Conservation (phyloP, 225 moss, liverwort and hornwort genomes). For the Bryum argenteum region DNA sequence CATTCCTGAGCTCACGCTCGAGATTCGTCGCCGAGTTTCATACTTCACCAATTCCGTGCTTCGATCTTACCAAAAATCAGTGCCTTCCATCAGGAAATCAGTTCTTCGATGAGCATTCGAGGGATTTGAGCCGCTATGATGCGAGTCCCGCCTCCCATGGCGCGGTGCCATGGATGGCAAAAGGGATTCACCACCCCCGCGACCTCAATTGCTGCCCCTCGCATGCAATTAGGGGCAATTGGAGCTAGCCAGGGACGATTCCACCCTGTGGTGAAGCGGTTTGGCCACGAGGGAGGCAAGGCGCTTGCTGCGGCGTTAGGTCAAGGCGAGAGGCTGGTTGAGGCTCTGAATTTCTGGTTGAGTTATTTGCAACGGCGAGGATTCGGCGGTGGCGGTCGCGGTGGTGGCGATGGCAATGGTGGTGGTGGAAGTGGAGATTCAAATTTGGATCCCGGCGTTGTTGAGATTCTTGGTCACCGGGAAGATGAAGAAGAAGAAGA, state of each 20-base stretch:
- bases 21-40: neutral
- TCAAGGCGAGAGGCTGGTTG: slow-evolving; percentile 47
- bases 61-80: neutral
- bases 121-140: slow-evolving; percentile 20
- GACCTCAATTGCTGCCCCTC: slow-evolving; percentile 3
- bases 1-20: neutral
- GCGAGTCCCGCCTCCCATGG: slow-evolving; percentile 17
- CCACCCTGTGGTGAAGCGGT: neutral
- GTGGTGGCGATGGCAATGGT: slow-evolving; percentile 5
- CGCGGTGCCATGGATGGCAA: neutral
- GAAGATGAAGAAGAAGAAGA: slow-evolving; percentile 17
- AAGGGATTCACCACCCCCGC: neutral
- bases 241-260: neutral
- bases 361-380: slow-evolving; percentile 13
- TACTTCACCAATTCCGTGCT: neutral
- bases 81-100: neutral
- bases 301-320: slow-evolving; percentile 28
- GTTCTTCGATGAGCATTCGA: slow-evolving; percentile 7
- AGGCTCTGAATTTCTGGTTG: slow-evolving; percentile 34
- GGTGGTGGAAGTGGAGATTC: slow-evolving; percentile 25
- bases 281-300: slow-evolving; percentile 6
- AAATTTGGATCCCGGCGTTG: slow-evolving; percentile 14
- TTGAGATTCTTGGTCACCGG: slow-evolving; percentile 1
- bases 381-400: slow-evolving; percentile 19
- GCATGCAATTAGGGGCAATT: neutral